A percentile compares a stretch with the other conserved stretches of the same genome.
Conservation (phyloP, 495 filamentous ascomycete genomes). For the Neurospora sp. region DNA sequence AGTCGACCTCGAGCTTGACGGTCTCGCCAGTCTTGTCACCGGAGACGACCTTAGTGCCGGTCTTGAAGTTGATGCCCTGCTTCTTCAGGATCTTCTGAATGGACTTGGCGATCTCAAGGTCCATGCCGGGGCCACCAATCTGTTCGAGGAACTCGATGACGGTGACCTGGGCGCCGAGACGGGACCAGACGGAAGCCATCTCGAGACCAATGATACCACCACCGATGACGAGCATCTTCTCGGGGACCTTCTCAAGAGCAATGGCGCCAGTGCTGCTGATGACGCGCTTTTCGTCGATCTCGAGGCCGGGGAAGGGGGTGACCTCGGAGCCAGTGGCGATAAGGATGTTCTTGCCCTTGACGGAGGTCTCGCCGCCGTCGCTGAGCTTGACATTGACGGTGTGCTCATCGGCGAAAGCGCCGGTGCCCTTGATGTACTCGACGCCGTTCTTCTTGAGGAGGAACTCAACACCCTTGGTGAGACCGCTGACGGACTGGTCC, state of each 20-base stretch:
- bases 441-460: constrained; percentile 98
- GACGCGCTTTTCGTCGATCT: constrained; percentile 94
- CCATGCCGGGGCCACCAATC: constrained; percentile 98
- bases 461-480: constrained; percentile 97
- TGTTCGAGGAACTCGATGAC: constrained; percentile 93
- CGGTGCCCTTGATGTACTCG: constrained; percentile 91
- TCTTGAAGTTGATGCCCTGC: constrained; percentile 98
- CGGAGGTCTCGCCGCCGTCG: constrained; percentile 77
- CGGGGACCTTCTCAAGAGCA: constrained; percentile 76
- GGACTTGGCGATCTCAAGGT: constrained; percentile 83
- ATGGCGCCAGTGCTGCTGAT: constrained; percentile 94
- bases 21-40: constrained; percentile 70
- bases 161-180: constrained; percentile 87
- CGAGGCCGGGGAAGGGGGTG: constrained; percentile 91
- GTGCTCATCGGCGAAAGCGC: constrained; percentile 76
- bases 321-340: constrained; percentile 92
- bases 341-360: constrained; percentile 90
- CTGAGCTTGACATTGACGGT: constrained; percentile 82
- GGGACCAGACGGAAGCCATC: constrained; percentile 97
- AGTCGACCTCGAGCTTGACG: constrained; percentile 74
- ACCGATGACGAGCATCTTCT: constrained; percentile 97
- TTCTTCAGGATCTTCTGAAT: constrained; percentile 89
- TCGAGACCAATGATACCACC: constrained; percentile 98
- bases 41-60: constrained; percentile 83
- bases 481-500: constrained; percentile 73